phyloP scores from a whole-genome alignment of 148 eudicot genomes.

The Salicornia ramosissima region DNA sequence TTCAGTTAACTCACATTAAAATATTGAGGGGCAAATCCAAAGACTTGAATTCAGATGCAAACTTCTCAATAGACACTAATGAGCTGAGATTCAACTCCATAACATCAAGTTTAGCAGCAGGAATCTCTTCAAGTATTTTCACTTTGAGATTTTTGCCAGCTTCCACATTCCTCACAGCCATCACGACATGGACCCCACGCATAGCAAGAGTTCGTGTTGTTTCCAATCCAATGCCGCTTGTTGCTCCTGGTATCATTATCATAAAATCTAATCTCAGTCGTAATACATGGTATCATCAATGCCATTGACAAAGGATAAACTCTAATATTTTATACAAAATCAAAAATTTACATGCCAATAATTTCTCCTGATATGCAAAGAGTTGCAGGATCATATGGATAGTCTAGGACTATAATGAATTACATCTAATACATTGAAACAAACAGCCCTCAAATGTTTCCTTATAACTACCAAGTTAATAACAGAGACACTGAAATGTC shows the following conservation, averaged over 20 bases:
- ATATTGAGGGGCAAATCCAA: conserved; percentile 59
- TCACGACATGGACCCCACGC: conserved; percentile 66
- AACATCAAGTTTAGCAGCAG: conserved; percentile 73
- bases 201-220: conserved; percentile 69
- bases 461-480: no score
- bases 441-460: no score
- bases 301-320: no score
- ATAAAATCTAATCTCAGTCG: no score
- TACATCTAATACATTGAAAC: no score
- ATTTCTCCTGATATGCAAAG: no score
- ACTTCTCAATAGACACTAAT: conserved; percentile 61
- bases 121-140: conserved; percentile 49
- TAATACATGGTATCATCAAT: no score
- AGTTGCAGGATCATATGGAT: no score
- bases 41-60: conserved; percentile 64
- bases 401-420: no score
- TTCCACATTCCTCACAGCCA: conserved; percentile 78
- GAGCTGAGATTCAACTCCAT: conserved; percentile 90
- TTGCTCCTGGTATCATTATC: conserved; percentile 60
- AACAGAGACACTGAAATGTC: no score
- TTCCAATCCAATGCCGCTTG: conserved; percentile 85
- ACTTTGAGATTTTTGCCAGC: conserved; percentile 63
- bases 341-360: no score
- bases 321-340: no score
- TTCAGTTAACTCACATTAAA: conserved; percentile 60